Evolutionary conservation across 164 flowering plant genomes (phyloP), one percentile per base, ranked within the genome.

Genomic region (Tetrastigma voinierianum): DNA sequence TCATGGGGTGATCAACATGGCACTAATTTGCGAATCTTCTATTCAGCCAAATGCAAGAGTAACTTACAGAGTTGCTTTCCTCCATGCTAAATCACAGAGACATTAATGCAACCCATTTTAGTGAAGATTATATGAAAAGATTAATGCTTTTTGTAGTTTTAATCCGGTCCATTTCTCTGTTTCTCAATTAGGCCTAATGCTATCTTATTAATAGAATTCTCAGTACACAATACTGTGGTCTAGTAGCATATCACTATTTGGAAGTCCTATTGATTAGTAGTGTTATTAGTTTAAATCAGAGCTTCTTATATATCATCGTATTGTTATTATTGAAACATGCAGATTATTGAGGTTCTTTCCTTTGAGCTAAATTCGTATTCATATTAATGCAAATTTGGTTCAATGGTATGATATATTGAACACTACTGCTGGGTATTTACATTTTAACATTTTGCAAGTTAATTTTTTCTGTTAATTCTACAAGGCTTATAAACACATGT

Each of bases 21-120:
- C 48, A 71, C 60, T 65, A 71, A 71, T 71, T 46, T 49, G n/a
- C 62, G 67, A 57, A 72, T 67, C 70, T 66, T 66, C 45, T n/a
- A 9, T 16, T n/a, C 46, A 7, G 25, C 65, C 20, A 15, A 12
- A 23, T 48, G 44, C 55, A 11, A 49, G 51, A 20, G 55, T 51
- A 43, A 45, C 9, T 55, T 55, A 45, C n/a, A 3, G 17, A 8
- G 46, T 63, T 49, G 25, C 40, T 14, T 10, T 49, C 20, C 21
- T 51, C n/a, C 46, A 49, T 51, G 21, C 6, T 49, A 51, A 23
- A 16, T 16, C 51, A 32, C 19, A 63, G 15, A 46, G 20, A 61
- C 15, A 4, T 10, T 46, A 46, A 18, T 46, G 24, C 6, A 46
- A 11, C n/a, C 17, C 64, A 59, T 59, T 13, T 11, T n/a, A 9